phyloP scores from a whole-genome alignment of 106 monocot genomes.

The Dactylorhiza incarnata region DNA sequence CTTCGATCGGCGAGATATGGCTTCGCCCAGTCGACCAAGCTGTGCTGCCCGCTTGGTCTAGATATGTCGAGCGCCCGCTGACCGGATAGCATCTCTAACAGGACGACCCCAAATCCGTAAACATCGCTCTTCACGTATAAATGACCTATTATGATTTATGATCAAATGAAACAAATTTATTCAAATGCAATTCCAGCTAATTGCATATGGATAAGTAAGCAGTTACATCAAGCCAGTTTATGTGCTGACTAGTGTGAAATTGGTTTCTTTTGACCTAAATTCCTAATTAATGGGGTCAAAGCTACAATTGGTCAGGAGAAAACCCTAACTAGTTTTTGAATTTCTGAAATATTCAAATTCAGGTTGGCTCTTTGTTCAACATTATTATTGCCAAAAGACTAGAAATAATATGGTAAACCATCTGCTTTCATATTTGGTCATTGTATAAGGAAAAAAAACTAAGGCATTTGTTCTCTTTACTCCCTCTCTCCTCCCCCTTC shows the following conservation, averaged over 20 bases:
- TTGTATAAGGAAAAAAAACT: background rate
- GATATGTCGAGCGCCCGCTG: constrained; percentile 1
- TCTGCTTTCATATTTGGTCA: background rate
- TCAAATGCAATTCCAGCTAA: background rate
- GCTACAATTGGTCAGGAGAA: background rate
- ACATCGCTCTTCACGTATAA: constrained; percentile 21
- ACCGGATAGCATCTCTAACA: constrained; percentile 16
- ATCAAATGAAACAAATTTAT: background rate
- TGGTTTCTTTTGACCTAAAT: too few relatives aligned
- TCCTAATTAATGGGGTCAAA: background rate
- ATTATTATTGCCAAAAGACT: background rate
- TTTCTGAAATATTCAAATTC: background rate
- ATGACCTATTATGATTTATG: constrained; percentile 2
- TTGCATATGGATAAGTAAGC: background rate
- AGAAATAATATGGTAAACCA: background rate
- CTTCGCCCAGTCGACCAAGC: constrained; percentile 12
- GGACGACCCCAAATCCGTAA: constrained; percentile 15
- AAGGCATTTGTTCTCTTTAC: background rate
- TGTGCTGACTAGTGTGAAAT: background rate
- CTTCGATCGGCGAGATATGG: background rate
- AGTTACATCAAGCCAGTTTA: background rate
- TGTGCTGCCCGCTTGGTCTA: constrained; percentile 6
- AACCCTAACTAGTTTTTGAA: background rate
- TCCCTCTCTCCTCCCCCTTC: background rate
- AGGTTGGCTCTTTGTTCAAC: background rate